phyloP scores from a whole-genome alignment of 305 asterid species.

The Withania somnifera region DNA sequence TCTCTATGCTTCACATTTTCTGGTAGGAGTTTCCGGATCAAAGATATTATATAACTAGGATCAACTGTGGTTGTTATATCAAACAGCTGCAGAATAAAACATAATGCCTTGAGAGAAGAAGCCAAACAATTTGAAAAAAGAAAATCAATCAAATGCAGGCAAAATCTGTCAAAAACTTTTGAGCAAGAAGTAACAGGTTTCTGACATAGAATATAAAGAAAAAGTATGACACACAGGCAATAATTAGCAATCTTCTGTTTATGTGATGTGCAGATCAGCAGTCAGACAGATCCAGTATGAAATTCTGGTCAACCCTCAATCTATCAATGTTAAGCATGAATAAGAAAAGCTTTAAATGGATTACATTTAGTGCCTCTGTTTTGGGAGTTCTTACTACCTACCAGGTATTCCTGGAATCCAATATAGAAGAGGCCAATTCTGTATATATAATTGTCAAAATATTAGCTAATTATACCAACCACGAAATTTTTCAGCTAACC shows the following conservation, averaged over 20 bases:
- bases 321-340: not conserved
- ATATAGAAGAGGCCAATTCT: not conserved
- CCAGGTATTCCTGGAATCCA: not conserved
- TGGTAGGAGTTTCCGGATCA: slow-evolving; percentile 87
- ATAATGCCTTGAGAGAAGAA: not conserved
- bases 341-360: not conserved
- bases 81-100: slow-evolving; percentile 47
- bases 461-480: not conserved
- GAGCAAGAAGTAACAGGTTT: not conserved
- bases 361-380: not conserved
- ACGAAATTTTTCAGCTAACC: too few relatives aligned
- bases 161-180: not conserved
- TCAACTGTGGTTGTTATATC: slow-evolving; percentile 80
- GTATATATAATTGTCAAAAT: not conserved
- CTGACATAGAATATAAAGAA: not conserved
- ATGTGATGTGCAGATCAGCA: not conserved
- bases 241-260: not conserved
- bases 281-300: not conserved
- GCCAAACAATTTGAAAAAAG: not conserved
- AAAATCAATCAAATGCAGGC: not conserved
- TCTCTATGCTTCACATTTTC: slow-evolving; percentile 24
- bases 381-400: not conserved
- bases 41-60: slow-evolving; percentile 78
- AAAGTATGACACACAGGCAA: not conserved
- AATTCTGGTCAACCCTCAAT: not conserved